Conservation (phyloP, 495 filamentous ascomycete genomes). For the Lophium mytilinum region DNA sequence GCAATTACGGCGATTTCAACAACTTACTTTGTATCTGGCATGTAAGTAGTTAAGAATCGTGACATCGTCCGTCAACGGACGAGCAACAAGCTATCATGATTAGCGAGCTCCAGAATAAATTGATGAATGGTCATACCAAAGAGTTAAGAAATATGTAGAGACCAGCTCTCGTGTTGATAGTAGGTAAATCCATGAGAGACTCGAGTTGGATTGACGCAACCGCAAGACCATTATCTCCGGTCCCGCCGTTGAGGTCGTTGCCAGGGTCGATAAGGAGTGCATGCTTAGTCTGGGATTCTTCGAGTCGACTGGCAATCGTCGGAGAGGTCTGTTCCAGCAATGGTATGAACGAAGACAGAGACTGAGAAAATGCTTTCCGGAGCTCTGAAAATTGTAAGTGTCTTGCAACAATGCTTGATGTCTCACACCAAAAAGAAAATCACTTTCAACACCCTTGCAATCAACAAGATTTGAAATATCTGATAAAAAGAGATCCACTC, state of each 20-base stretch:
- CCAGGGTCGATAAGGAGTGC: conserved; percentile 41
- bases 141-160: conserved; percentile 89
- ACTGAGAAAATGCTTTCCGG: conserved; percentile 40
- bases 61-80: conserved; percentile 76
- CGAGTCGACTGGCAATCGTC: conserved; percentile 42
- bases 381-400: conserved; percentile 28
- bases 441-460: not conserved
- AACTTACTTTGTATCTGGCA: conserved; percentile 64
- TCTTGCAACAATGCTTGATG: not conserved
- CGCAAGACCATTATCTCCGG: conserved; percentile 19
- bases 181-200: conserved; percentile 54
- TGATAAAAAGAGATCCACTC: not conserved
- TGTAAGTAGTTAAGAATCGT: conserved; percentile 70
- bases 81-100: conserved; percentile 57
- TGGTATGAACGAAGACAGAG: conserved; percentile 46
- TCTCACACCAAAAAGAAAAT: not conserved
- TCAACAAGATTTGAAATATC: too few relatives aligned
- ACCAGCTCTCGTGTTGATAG: conserved; percentile 73
- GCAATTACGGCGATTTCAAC: not conserved
- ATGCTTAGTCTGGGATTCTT: conserved; percentile 41
- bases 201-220: conserved; percentile 25
- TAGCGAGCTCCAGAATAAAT: conserved; percentile 1
- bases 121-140: conserved; percentile 46
- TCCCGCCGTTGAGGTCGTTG: conserved; percentile 38
- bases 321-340: conserved; percentile 43